Conservation (phyloP, 495 filamentous ascomycete species). For the Bathelium albidoporum region DNA sequence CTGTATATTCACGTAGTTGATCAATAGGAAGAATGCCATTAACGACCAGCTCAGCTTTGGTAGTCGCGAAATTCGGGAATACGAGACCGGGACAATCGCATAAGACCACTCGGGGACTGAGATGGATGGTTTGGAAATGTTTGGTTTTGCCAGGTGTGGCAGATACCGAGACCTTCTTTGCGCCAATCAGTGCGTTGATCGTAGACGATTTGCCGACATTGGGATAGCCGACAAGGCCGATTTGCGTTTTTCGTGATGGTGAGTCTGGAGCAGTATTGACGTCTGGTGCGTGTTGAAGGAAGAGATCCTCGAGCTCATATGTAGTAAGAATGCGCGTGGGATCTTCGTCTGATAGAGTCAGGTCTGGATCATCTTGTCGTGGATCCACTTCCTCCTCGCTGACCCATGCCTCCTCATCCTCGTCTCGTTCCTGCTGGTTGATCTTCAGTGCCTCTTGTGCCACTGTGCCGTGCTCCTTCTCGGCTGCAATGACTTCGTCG, state of each 20-base stretch:
- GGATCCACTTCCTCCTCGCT: constrained; percentile 25
- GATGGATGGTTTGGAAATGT: constrained; percentile 97
- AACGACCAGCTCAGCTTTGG: constrained; percentile 92
- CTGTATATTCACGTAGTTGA: constrained; percentile 89
- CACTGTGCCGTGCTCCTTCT: constrained; percentile 9
- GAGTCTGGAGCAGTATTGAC: constrained; percentile 21
- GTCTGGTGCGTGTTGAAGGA: constrained; percentile 47
- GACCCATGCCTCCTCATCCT: constrained; percentile 32
- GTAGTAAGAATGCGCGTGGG: constrained; percentile 75
- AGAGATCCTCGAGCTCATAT: constrained; percentile 83
- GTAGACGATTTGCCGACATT: constrained; percentile 99
- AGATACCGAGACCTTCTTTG: constrained; percentile 97
- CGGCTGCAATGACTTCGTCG: constrained; percentile 22
- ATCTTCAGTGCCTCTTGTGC: constrained; percentile 16
- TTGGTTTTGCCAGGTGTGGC: constrained; percentile 98
- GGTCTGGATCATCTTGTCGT: constrained; percentile 24
- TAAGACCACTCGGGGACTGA: constrained; percentile 77
- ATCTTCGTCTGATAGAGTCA: constrained; percentile 29
- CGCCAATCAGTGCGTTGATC: constrained; percentile 94
- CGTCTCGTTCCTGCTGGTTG: constrained; percentile 26
- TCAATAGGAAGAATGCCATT: constrained; percentile 95
- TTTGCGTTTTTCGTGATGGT: constrained; percentile 57
- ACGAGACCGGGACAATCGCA: constrained; percentile 99
- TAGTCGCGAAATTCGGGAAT: constrained; percentile 95
- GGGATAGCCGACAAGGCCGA: constrained; percentile 95